A percentile compares a stretch with the other conserved stretches of the same genome.
These are phyloP conservation scores for Phialophora macrospora DNA, from an alignment of 2,329 filamentous ascomycete genomes.

Conservation along the genomic window DNA sequence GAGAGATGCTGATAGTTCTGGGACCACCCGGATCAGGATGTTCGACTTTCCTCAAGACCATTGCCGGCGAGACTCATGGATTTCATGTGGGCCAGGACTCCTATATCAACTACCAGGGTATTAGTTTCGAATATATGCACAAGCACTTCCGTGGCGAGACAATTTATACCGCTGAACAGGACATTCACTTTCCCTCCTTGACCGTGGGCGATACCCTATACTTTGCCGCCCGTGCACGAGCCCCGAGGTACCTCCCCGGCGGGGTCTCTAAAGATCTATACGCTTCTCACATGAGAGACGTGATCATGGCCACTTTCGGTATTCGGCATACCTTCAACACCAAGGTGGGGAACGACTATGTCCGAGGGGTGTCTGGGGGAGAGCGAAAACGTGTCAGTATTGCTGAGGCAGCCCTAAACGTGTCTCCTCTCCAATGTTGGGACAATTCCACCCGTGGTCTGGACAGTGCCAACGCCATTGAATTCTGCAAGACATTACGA, in stretches of 20 bases:
- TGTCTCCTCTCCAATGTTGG: constrained; percentile 53
- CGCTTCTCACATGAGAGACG: constrained; percentile 51
- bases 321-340: constrained; percentile 51
- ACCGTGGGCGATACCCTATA: constrained; percentile 64
- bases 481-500: constrained; percentile 61
- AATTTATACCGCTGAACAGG: constrained; percentile 84
- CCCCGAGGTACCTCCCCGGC: constrained; percentile 49
- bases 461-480: constrained; percentile 62
- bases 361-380: constrained; percentile 67
- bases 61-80: constrained; percentile 81
- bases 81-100: constrained; percentile 72
- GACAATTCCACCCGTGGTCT: constrained; percentile 59
- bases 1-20: constrained; percentile 50
- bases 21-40: constrained; percentile 60
- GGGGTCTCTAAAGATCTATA: constrained; percentile 52
- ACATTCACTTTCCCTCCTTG: constrained; percentile 78
- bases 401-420: constrained; percentile 56
- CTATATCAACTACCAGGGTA: constrained; percentile 76
- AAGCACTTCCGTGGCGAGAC: constrained; percentile 80
- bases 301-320: constrained; percentile 59
- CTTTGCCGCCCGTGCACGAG: constrained; percentile 60
- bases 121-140: constrained; percentile 57
- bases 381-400: constrained; percentile 67
- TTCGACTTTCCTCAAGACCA: constrained; percentile 84
- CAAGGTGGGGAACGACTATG: constrained; percentile 61